Evolutionary conservation across 441 rosid genomes (phyloP).

Genomic region (Mallotus japonicus): DNA sequence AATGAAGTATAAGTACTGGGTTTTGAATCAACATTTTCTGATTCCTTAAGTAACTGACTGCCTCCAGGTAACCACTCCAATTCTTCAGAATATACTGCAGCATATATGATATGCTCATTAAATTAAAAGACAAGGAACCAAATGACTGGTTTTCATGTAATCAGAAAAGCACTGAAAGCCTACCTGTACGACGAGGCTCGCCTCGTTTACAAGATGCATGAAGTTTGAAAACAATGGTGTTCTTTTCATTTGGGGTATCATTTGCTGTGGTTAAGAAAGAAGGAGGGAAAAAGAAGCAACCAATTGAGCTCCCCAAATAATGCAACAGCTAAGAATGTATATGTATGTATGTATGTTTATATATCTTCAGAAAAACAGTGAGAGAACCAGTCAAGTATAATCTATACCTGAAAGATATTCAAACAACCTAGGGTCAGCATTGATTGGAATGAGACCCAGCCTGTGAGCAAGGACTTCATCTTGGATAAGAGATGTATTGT

Average conservation of each 20-base stretch:
- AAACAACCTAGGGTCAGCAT: conserved; percentile 79
- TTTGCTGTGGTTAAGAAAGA: conserved; percentile 47
- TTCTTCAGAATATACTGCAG: conserved; percentile 66
- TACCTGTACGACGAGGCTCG: conserved; percentile 64
- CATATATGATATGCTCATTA: conserved; percentile 14
- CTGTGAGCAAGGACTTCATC: conserved; percentile 97
- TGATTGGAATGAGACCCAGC: conserved; percentile 85
- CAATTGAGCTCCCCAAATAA: conserved; percentile 3
- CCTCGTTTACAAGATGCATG: conserved; percentile 56
- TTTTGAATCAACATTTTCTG: conserved; percentile 44
- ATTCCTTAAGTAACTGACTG: conserved; percentile 67
- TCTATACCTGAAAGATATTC: conserved; percentile 77
- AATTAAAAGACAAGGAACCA: conserved; percentile 9
- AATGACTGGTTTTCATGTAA: neutral
- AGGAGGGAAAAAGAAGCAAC: neutral
- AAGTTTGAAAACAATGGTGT: conserved; percentile 91
- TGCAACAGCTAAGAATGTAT: conserved; percentile 6
- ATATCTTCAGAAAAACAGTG: neutral
- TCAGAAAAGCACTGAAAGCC: conserved; percentile 9
- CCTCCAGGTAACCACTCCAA: conserved; percentile 85
- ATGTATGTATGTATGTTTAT: neutral
- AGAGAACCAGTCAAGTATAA: conserved; percentile 3
- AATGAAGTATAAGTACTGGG: conserved; percentile 82
- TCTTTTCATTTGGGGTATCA: conserved; percentile 87
- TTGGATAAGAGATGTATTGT: conserved; percentile 81